A percentile compares a stretch with the other conserved stretches of the same genome.
Evolutionary conservation across 2,329 filamentous ascomycete species (phyloP).

Genomic region (Davidsoniella virescens): DNA sequence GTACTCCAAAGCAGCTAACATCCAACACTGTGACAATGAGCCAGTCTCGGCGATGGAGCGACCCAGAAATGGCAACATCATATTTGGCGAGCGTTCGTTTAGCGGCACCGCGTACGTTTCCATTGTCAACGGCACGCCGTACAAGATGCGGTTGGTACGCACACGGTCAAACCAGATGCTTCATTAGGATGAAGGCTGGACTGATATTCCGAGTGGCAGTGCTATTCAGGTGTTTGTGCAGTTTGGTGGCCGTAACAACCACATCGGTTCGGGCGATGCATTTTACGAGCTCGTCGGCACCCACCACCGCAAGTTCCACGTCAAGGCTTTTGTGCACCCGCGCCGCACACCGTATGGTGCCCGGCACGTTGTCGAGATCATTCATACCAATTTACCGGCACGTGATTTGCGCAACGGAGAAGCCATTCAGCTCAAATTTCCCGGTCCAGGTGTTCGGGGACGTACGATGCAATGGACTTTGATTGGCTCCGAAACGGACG

Average conservation of each 20-base stretch:
- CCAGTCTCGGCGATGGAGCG: neutral
- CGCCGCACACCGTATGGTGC: neutral
- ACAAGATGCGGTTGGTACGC: constrained; percentile 6
- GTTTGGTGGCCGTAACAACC: constrained; percentile 9
- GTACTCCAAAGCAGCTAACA: constrained; percentile 5
- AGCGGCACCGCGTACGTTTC: constrained; percentile 7
- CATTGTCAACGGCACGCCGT: constrained; percentile 8
- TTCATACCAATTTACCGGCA: constrained; percentile 2
- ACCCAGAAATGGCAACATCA: neutral
- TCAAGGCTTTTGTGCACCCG: constrained; percentile 5
- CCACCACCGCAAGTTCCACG: constrained; percentile 2
- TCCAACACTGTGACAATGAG: constrained; percentile 4
- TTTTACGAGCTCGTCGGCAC: constrained; percentile 5
- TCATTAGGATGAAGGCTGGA: constrained; percentile 9
- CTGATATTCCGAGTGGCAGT: constrained; percentile 5
- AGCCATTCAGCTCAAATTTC: constrained; percentile 1
- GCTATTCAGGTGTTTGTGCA: constrained; percentile 8
- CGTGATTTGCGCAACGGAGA: constrained; percentile 2
- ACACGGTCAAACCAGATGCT: constrained; percentile 6
- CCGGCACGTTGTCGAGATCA: constrained; percentile 7
- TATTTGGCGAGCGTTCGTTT: constrained; percentile 7
- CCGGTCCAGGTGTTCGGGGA: constrained; percentile 4
- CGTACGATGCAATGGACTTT: constrained; percentile 7
- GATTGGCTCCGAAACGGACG: constrained; percentile 3
- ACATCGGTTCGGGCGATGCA: constrained; percentile 4